Conservation (phyloP, 148 eudicot species). For the Vaccinium myrtillus region DNA sequence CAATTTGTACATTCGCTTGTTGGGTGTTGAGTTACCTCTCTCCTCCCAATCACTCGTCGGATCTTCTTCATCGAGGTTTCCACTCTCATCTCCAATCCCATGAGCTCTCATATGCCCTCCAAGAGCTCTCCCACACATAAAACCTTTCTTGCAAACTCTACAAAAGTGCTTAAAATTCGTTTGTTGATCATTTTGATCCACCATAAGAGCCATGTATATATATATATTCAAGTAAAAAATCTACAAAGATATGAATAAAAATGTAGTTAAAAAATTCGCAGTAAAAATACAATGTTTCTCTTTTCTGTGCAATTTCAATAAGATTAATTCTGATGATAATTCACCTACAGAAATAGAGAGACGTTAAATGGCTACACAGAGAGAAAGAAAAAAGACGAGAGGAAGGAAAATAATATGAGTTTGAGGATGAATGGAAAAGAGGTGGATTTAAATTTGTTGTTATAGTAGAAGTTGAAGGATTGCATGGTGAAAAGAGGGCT, state of each 20-base stretch:
- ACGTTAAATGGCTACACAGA: neutral
- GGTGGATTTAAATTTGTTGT: conserved; percentile 31
- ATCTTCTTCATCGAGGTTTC: conserved; percentile 55
- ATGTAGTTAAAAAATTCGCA: neutral
- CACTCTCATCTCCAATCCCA: conserved; percentile 73
- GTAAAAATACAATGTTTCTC: neutral
- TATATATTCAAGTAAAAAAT: neutral
- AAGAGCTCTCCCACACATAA: conserved; percentile 86
- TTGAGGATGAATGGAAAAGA: conserved; percentile 17
- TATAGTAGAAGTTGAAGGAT: conserved; percentile 42
- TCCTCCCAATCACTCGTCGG: conserved; percentile 71
- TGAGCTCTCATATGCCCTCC: conserved; percentile 99
- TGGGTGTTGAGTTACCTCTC: conserved; percentile 33
- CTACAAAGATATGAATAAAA: neutral
- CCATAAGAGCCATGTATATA: conserved; percentile 50
- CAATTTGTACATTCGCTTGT: conserved; percentile 62
- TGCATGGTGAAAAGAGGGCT: conserved; percentile 50
- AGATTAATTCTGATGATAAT: neutral
- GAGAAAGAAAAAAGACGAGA: conserved; percentile 1
- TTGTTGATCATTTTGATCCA: conserved; percentile 37
- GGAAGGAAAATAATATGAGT: neutral
- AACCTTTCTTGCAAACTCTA: conserved; percentile 82
- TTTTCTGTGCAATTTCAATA: neutral
- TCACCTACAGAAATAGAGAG: neutral
- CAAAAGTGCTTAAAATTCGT: conserved; percentile 77